Evolutionary conservation across 768 basidiomycete genomes (phyloP).

Genomic region (Phlebiopsis flavidoalba): DNA sequence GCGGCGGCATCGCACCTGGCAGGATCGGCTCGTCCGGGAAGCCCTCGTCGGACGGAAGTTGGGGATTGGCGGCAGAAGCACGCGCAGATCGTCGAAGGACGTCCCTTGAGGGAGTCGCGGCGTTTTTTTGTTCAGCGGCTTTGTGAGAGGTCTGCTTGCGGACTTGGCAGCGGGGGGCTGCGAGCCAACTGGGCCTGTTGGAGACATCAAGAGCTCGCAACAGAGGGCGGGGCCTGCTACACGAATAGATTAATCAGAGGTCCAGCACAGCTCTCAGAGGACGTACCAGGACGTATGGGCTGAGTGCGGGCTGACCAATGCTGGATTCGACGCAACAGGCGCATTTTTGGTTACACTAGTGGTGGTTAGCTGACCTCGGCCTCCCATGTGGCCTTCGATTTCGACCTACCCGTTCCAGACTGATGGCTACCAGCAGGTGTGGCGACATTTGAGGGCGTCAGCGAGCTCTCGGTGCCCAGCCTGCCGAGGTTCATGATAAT

Average conservation of each 20-base stretch:
- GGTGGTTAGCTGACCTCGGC: constrained; percentile 6
- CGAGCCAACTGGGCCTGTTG: constrained; percentile 11
- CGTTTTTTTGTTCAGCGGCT: constrained; percentile 97
- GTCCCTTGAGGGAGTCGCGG: constrained; percentile 93
- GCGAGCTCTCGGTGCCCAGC: constrained; percentile 45
- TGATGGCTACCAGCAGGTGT: constrained; percentile 16
- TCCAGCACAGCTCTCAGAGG: not conserved
- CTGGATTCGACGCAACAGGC: constrained; percentile 12
- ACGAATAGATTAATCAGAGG: constrained; percentile 3
- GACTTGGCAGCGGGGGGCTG: constrained; percentile 37
- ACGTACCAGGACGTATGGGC: constrained; percentile 70
- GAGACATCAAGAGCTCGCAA: constrained; percentile 22
- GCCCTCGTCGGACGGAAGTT: constrained; percentile 70
- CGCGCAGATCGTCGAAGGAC: constrained; percentile 82
- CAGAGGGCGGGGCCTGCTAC: constrained; percentile 30
- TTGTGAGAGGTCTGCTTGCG: constrained; percentile 90
- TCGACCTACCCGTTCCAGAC: constrained; percentile 16
- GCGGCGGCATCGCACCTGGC: constrained; percentile 85
- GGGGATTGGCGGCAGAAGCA: constrained; percentile 84
- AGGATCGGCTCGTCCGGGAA: constrained; percentile 69
- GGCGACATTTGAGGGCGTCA: constrained; percentile 27
- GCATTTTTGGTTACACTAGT: not conserved
- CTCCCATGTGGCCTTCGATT: constrained; percentile 22
- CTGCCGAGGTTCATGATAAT: constrained; percentile 87
- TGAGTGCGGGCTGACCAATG: constrained; percentile 52